A percentile compares a stretch with the other conserved stretches of the same genome.
These are phyloP conservation scores for Boletus pseudo-olivaceus DNA, from an alignment of 768 basidiomycete species.

Conservation along the genomic window DNA sequence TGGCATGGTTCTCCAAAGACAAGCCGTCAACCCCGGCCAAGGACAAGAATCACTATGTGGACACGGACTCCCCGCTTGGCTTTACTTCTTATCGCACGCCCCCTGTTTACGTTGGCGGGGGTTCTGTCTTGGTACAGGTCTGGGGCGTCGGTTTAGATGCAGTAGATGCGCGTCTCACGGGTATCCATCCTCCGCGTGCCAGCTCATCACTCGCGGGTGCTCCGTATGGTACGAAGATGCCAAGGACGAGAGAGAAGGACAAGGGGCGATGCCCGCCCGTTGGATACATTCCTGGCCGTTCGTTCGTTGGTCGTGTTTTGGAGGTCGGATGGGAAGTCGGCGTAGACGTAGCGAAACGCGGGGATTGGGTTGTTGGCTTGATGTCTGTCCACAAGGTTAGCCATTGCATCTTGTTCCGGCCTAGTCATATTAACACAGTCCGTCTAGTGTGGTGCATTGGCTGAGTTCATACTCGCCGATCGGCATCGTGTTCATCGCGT, in stretches of 20 bases:
- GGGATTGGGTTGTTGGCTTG: conserved; percentile 86
- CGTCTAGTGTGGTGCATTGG: conserved; percentile 72
- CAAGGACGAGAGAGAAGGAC: conserved; percentile 24
- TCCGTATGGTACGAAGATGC: conserved; percentile 19
- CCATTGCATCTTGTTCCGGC: conserved; percentile 7
- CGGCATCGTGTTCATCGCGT: conserved; percentile 72
- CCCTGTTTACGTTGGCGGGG: conserved; percentile 65
- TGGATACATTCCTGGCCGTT: conserved; percentile 83
- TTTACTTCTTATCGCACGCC: conserved; percentile 73
- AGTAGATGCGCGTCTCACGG: conserved; percentile 65
- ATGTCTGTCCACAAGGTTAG: conserved; percentile 77
- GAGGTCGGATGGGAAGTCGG: conserved; percentile 74
- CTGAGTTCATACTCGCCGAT: conserved; percentile 86
- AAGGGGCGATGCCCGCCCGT: conserved; percentile 32
- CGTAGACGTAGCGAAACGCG: conserved; percentile 52
- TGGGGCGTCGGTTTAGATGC: conserved; percentile 85
- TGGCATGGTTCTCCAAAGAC: conserved; percentile 31
- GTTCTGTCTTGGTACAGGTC: conserved; percentile 78
- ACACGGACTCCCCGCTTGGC: conserved; percentile 41
- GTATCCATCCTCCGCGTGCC: conserved; percentile 32
- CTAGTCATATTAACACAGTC: conserved; percentile 8
- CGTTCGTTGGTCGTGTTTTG: conserved; percentile 79
- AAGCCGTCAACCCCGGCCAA: conserved; percentile 9
- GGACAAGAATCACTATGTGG: conserved; percentile 2
- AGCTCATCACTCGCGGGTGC: conserved; percentile 13